Base-by-base conservation (phyloP, 2,329 filamentous ascomycete genomes). In the Cytospora mali region DNA sequence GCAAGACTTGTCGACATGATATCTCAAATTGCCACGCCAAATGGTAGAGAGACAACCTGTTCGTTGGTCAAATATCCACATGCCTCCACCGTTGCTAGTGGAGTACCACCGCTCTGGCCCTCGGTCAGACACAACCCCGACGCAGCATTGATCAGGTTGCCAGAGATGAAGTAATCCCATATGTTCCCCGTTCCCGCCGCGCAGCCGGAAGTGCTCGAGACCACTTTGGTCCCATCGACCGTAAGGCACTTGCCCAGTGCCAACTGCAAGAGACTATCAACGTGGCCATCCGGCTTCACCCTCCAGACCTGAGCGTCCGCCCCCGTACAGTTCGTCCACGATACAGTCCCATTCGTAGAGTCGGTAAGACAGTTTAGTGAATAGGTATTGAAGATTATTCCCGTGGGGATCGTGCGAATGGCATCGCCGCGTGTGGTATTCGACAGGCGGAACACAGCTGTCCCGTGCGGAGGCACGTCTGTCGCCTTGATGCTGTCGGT, bases 371-470 rank as follows among this genome's bases (percentile, higher is more conserved):
- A 80, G 31, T 75, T 74, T 11, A 76, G 69, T 2, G 78, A 79
- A 25, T 74, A 76, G 0, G 80, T 81, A 66, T 82, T 81, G 70
- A 83, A 81, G 55, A 83, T 76, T 67, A 79, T 75, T 5, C 80
- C 81, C 0, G 79, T 83, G 0, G 80, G 79, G 10, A 72, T 74
- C 11, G 73, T 68, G 23, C 66, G 66, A 21, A 66, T 66, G 39
- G 61, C 58, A 21, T 54, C 71, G 21, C 69, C 67, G 6, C 62
- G 49, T 3, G 71, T 69, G n/a, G 62, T 58, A 23, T 71, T 66
- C 6, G 76, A 74, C 35, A 83, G 70, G 46, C 80, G 74, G 64
- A 76, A 77, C 14, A 82, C 76, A 9, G 69, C 74, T 1, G 78
- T 79, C 50, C 77, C 76, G 55, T 78, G 79, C 0, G 70, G 69